Evolutionary conservation across 129 eudicot species (phyloP).

Genomic region (Centaurea solstitialis): DNA sequence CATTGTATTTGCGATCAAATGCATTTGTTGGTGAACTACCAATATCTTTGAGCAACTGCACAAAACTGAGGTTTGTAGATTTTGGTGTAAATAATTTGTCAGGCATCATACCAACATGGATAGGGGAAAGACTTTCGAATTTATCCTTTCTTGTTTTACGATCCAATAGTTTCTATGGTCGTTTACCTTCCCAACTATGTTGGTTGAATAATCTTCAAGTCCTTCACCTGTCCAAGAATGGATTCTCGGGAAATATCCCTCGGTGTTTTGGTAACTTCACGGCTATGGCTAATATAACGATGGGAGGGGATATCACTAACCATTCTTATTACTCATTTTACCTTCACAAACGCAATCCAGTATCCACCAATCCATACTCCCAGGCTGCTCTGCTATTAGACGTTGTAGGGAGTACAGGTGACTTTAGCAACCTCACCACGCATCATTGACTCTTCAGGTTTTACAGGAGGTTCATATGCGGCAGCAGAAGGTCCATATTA

Average conservation of each 20-base stretch:
- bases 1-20: conserved; percentile 8
- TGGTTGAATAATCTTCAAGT: neutral
- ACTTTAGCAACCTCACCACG: too few species aligned
- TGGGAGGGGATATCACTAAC: neutral
- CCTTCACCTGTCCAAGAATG: conserved; percentile 26
- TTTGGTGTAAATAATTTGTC: conserved; percentile 20
- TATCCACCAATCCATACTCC: too few species aligned
- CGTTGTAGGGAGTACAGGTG: too few species aligned
- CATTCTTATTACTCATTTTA: neutral
- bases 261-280: neutral
- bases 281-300: neutral
- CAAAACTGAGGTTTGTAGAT: neutral
- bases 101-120: conserved; percentile 27
- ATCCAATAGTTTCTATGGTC: conserved; percentile 16
- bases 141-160: conserved; percentile 10
- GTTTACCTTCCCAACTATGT: conserved; percentile 25
- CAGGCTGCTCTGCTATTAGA: too few species aligned
- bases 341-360: too few species aligned
- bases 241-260: conserved; percentile 24
- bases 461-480: too few species aligned
- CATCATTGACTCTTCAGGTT: too few species aligned
- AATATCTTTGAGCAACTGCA: conserved; percentile 10
- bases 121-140: neutral
- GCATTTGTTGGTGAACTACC: conserved; percentile 23
- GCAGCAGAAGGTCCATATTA: too few species aligned